Percentiles rank a stretch among this genome's conserved stretches.
phyloP scores from a whole-genome alignment of 768 basidiomycete species.

The Stropharia rugosoannulata region DNA sequence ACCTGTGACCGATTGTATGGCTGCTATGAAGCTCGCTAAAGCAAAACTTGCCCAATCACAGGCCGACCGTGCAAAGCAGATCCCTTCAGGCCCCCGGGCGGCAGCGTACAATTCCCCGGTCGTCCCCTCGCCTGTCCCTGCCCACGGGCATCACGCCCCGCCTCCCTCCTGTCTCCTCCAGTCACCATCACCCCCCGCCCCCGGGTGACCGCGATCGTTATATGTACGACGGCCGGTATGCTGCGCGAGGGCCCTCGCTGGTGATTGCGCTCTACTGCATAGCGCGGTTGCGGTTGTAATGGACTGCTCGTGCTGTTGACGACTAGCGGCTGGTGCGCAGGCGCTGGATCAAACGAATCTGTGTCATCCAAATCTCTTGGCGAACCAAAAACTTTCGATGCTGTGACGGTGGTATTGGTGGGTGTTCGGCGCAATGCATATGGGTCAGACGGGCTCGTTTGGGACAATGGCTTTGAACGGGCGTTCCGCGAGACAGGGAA shows the following conservation, averaged over 20 bases:
- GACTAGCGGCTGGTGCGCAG: background rate
- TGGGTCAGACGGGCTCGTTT: constrained; percentile 15
- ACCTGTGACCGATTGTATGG: constrained; percentile 18
- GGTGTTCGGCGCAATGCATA: constrained; percentile 11
- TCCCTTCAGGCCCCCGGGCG: constrained; percentile 2
- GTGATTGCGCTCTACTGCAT: constrained; percentile 42
- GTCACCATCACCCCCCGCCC: background rate
- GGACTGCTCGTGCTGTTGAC: background rate
- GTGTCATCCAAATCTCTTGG: constrained; percentile 43
- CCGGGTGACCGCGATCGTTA: background rate
- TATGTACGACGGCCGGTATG: background rate
- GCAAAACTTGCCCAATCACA: constrained; percentile 14
- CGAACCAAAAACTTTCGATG: constrained; percentile 38
- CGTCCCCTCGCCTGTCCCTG: constrained; percentile 25
- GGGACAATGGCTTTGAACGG: constrained; percentile 43
- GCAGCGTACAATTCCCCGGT: constrained; percentile 15
- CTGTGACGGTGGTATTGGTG: background rate
- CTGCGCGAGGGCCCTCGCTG: constrained; percentile 36
- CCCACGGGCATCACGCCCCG: constrained; percentile 3
- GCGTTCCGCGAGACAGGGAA: constrained; percentile 34
- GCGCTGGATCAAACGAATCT: constrained; percentile 25
- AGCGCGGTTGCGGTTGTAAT: background rate
- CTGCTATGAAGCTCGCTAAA: constrained; percentile 23
- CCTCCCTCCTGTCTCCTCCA: background rate
- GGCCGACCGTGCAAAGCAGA: constrained; percentile 5